These are phyloP conservation scores for Pseudoneurospora amorphoporcata DNA, from an alignment of 495 filamentous ascomycete species.

Conservation along the genomic window DNA sequence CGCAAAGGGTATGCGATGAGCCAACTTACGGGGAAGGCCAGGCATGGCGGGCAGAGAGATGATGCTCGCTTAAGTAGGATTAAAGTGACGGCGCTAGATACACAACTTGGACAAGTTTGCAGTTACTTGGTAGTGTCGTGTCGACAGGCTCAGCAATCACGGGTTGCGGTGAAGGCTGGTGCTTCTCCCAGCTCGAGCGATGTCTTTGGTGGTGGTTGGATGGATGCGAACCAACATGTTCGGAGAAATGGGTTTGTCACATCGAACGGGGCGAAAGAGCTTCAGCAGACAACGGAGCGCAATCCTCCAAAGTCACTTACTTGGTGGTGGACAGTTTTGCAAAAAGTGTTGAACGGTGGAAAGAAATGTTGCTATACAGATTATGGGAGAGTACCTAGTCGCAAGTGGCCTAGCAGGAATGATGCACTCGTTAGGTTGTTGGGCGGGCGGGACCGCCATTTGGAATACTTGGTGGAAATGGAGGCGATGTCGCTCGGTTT, in stretches of 20 bases:
- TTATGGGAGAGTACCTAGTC: not conserved
- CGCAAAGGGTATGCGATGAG: not conserved
- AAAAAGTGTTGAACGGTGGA: not conserved
- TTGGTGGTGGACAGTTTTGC: not conserved
- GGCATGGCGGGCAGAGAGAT: conserved; percentile 53
- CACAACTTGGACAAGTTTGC: not conserved
- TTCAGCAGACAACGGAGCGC: not conserved
- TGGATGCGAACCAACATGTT: conserved; percentile 25
- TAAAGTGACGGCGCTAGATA: not conserved
- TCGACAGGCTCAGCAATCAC: conserved; percentile 7
- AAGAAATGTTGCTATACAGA: not conserved
- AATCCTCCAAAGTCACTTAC: not conserved
- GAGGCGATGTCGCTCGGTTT: not conserved
- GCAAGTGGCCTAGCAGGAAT: not conserved
- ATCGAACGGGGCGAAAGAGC: conserved; percentile 8
- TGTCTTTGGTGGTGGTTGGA: conserved; percentile 18
- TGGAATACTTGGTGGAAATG: not conserved
- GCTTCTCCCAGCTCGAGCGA: conserved; percentile 23
- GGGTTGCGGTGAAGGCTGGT: conserved; percentile 9
- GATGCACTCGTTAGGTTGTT: not conserved
- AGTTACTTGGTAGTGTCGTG: not conserved
- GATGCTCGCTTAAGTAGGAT: not conserved
- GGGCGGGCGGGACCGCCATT: not conserved
- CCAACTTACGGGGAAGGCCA: conserved; percentile 68
- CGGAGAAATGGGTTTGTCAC: conserved; percentile 16